Evolutionary conservation across 306 rosid species (phyloP), one percentile per base, ranked within the genome.

Genomic region (Sechiopsis laciniata): DNA sequence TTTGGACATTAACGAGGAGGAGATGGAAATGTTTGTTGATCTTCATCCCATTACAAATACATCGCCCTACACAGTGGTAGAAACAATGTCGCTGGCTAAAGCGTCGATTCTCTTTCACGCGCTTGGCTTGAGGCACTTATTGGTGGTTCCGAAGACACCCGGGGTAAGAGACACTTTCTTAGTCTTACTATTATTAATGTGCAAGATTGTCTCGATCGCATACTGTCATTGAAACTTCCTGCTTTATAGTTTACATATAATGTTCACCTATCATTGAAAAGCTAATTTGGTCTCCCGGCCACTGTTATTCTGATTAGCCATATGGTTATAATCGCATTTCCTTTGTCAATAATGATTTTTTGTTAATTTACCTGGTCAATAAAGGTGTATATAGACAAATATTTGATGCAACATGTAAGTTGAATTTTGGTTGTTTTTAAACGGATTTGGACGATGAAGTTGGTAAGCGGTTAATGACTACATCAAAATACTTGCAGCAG

Each of bases 21-120:
- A 90, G 61, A 76, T 83, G 90, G 91, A 86, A 70, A 80, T 88
- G 96, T 90, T 82, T 73, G 80, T 88, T 77, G 96, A 90, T 78
- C 86, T 90, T 50, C 94, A 85, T 86, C 90, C 86, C 14, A 79
- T 90, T 26, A 83, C 85, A 17, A 90, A 90, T 56, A 74, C 78
- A 0, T 90, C 94, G 14, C 85, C 94, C 0, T 81, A 88, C 77
- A 86, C 96, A 2, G 88, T 90, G 12, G 81, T 88, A 26, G 95
- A 88, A 76, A 82, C 91, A 1, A 88, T 85, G 90, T 88, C 96
- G 16, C 80, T 90, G 0, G 90, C 91, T 40, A 90, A 90, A 79
- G 85, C 95, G 57, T 84, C 91, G 0, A 55, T 85, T 82, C 94
- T 86, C 75, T 90, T 90, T 77, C 87, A 89, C 15, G 79, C 83